Base-by-base conservation (phyloP, 768 basidiomycete species). In the Coprinellus aureogranulatus region DNA sequence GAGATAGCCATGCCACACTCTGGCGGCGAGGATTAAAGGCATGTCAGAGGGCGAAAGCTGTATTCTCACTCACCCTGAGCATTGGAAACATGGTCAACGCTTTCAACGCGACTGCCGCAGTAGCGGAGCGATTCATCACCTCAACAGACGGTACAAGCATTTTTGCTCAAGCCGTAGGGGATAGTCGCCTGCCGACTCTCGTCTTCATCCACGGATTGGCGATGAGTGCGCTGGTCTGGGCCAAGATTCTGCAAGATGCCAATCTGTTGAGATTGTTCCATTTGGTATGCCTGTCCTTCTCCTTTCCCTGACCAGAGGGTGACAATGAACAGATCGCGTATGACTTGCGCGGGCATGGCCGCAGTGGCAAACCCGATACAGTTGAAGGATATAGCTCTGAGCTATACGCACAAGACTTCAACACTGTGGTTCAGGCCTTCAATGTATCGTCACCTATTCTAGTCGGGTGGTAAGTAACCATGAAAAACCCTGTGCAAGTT, bases 191-290 rank as follows among this genome's bases (percentile, higher is more conserved):
- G 54, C 73, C 68, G 28, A 65, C 71, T 42, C 55, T 81, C 26
- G 72, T 79, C 42, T 77, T 79, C 61, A 65, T 78, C 18, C 77
- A 77, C 60, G 77, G 78, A 2, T 65, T 81, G 54, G 65, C 67
- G 6, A 66, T 73, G 59, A 72, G 72, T 37, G 67, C 69, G 12
- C 55, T 63, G 22, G 70, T 69, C 9, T 79, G 73, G 61, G 77
- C 77, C 46, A 67, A 67, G 48, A 66, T 78, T 46, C 75, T 78
- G 60, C 58, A 61, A 9, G 71, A 77, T 58, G 31, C 57, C 27
- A 55, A 56, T 31, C 61, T 69, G 39, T 55, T 66, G 23, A 58
- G 62, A 27, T 49, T 57, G 11, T 67, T 72, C 40, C 71, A 70
- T 47, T 61, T 72, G 55, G 72, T 72, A 52, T 6, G 34, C 34